phyloP scores from a whole-genome alignment of 1,284 basidiomycete species.

The Earliella scabrosa region DNA sequence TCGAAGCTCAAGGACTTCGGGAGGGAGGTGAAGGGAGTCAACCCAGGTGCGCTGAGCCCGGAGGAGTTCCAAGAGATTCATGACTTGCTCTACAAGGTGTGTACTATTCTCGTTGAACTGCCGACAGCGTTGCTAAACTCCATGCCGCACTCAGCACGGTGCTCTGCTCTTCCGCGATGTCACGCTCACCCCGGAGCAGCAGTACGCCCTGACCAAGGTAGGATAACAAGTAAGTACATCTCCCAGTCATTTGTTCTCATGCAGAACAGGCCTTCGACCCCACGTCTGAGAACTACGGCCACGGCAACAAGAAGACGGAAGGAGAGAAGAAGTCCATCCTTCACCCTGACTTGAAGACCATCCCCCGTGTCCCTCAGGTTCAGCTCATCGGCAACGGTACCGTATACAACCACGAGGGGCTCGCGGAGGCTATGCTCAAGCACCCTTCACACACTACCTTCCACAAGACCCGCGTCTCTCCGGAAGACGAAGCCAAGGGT shows the following conservation, averaged over 20 bases:
- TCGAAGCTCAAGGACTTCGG: conserved; percentile 55
- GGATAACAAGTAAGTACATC: not conserved
- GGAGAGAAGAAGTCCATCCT: conserved; percentile 75
- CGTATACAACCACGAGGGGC: conserved; percentile 78
- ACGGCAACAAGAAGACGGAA: conserved; percentile 84
- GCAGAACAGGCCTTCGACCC: conserved; percentile 71
- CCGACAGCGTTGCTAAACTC: not conserved
- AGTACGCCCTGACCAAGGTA: conserved; percentile 84
- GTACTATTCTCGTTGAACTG: not conserved
- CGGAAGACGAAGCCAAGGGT: conserved; percentile 78
- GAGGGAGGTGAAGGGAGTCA: conserved; percentile 52
- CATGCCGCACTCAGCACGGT: conserved; percentile 54
- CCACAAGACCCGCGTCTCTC: conserved; percentile 82
- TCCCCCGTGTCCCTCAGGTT: conserved; percentile 84
- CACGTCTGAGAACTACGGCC: conserved; percentile 73
- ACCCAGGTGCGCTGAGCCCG: conserved; percentile 48
- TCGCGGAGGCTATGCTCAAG: conserved; percentile 70
- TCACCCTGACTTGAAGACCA: conserved; percentile 86
- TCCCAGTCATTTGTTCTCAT: not conserved
- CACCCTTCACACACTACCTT: conserved; percentile 90
- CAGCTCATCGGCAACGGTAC: conserved; percentile 85
- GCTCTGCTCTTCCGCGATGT: conserved; percentile 77
- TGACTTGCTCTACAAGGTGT: conserved; percentile 56
- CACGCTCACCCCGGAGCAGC: conserved; percentile 77
- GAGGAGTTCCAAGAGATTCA: conserved; percentile 55